Evolutionary conservation across 495 filamentous ascomycete genomes (phyloP), one percentile per base, ranked within the genome.

Genomic region (Penicillium bovifimosum): DNA sequence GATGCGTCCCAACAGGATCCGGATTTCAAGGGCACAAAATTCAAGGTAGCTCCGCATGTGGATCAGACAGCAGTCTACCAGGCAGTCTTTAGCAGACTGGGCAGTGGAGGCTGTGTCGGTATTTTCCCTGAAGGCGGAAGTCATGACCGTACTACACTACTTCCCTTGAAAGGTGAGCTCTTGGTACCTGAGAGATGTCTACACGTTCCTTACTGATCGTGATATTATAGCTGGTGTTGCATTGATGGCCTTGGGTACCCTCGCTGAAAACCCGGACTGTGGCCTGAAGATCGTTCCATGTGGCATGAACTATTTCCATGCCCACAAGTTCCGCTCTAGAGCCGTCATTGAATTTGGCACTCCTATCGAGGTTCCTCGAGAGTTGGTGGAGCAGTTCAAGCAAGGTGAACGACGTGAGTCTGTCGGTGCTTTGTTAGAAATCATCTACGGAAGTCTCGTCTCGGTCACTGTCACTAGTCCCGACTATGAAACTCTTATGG

Each of bases 221-320:
- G 20, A 27, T 20, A 4, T 17, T 50, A n/a, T 50, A 84, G 95
- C 93, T 65, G 93, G 93, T 65, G 90, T 99, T 45, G 93, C 93
- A 42, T 87, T 99, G 55, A 99, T 99, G 91, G 93, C 93, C 18
- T 80, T 99, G 41, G 93, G 92, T 17, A 88, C 95, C 3, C 76
- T 99, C 27, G 88, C 88, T n/a, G 84, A 87, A 35, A 80, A 90
- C 41, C 93, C 91, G 4, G 79, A 95, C 56, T 96, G 87, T 64
- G 91, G 87, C n/a, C 65, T 99, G 56, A 95, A 89, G 67, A 97
- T 99, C 60, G 87, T 99, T n/a, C 95, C 95, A n/a, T 92, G 90
- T 43, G 95, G 95, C 53, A 97, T 97, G 93, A 99, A 99, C 64
- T 99, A 99, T 70, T 99, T 99, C 72, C 93, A 99, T 70, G 87